Evolutionary conservation across 2,329 filamentous ascomycete genomes (phyloP).

Genomic region (Onygena corvina): DNA sequence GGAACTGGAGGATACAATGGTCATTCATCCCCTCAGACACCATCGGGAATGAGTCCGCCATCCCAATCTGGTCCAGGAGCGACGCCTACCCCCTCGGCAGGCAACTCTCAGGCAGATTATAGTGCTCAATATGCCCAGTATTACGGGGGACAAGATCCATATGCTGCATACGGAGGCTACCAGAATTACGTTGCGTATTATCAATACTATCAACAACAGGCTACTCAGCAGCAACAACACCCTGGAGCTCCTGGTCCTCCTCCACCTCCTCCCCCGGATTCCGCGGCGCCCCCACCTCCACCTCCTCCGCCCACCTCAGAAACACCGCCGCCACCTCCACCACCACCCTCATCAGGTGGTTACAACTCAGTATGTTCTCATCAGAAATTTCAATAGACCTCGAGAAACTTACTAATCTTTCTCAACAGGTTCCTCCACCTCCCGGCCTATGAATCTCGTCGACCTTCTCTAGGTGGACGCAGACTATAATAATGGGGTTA

Average conservation of each 20-base stretch:
- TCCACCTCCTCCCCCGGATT: slow-evolving; percentile 22
- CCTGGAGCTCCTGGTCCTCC: slow-evolving; percentile 35
- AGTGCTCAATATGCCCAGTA: slow-evolving; percentile 74
- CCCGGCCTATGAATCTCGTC: slow-evolving; percentile 35
- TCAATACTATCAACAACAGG: slow-evolving; percentile 64
- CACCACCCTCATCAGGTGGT: slow-evolving; percentile 45
- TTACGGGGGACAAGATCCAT: slow-evolving; percentile 63
- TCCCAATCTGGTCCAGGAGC: slow-evolving; percentile 32
- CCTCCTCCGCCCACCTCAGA: slow-evolving; percentile 53
- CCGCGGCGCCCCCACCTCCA: slow-evolving; percentile 44
- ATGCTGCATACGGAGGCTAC: slow-evolving; percentile 84
- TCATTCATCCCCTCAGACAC: slow-evolving; percentile 36
- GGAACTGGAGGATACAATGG: slow-evolving; percentile 31
- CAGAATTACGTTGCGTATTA: slow-evolving; percentile 52
- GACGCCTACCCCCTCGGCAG: slow-evolving; percentile 16
- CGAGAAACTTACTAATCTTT: slow-evolving; percentile 8
- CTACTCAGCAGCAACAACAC: slow-evolving; percentile 35
- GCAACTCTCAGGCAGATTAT: slow-evolving; percentile 48
- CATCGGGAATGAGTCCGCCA: slow-evolving; percentile 31
- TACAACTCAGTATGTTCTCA: slow-evolving; percentile 50
- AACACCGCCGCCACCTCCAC: slow-evolving; percentile 46
- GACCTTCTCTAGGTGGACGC: neutral
- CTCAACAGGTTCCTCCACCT: slow-evolving; percentile 38
- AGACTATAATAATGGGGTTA: too few relatives aligned
- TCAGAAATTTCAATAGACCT: neutral